These are phyloP conservation scores for Plenodomus lindquistii DNA, from an alignment of 2,329 filamentous ascomycete species.

Conservation along the genomic window DNA sequence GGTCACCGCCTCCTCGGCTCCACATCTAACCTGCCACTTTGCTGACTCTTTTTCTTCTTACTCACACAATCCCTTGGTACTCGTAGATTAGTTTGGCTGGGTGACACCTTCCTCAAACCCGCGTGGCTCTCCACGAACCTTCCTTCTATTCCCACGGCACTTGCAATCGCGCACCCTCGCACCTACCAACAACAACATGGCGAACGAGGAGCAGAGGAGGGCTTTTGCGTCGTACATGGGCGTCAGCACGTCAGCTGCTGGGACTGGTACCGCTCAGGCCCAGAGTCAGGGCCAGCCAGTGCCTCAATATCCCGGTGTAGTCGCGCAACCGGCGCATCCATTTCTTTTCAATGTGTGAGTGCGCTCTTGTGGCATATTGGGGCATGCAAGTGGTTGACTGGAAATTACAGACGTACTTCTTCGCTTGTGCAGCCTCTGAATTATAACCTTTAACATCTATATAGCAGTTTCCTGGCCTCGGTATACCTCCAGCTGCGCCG, in stretches of 20 bases:
- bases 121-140: constrained; percentile 11
- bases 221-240: constrained; percentile 40
- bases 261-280: constrained; percentile 2
- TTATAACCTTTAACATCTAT: constrained; percentile 1
- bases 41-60: not conserved
- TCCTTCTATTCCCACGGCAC: constrained; percentile 9
- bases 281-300: constrained; percentile 18
- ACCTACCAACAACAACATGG: constrained; percentile 26
- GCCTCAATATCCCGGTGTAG: constrained; percentile 21
- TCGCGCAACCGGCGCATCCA: constrained; percentile 20
- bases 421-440: not conserved
- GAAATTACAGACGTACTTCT: constrained; percentile 12
- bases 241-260: constrained; percentile 4
- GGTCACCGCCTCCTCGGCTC: not conserved
- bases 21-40: constrained; percentile 3
- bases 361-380: not conserved
- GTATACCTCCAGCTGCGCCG: constrained; percentile 28
- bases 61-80: not conserved
- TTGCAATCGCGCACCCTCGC: constrained; percentile 9
- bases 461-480: constrained; percentile 27
- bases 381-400: constrained; percentile 9
- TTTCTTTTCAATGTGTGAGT: constrained; percentile 36
- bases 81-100: not conserved
- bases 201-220: constrained; percentile 34
- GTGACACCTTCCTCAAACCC: not conserved